Percentiles rank a stretch among this genome's conserved stretches.
These are phyloP conservation scores for Sporisorium exsertum DNA, from an alignment of 1,284 basidiomycete genomes.

Conservation along the genomic window DNA sequence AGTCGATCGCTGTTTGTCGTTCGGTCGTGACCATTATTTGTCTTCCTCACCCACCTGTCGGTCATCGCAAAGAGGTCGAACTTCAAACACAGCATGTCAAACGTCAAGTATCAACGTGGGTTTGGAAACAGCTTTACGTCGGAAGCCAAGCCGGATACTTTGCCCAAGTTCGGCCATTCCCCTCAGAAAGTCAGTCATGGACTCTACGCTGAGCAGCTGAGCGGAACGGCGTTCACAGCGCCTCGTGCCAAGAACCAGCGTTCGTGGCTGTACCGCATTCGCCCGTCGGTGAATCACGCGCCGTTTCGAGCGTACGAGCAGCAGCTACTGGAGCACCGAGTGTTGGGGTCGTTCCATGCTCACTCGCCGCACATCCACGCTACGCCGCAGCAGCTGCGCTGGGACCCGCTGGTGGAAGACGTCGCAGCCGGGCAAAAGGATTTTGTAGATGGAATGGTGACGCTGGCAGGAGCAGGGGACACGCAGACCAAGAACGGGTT, in stretches of 20 bases:
- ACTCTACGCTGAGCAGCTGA: constrained; percentile 77
- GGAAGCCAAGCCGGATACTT: constrained; percentile 73
- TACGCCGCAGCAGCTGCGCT: constrained; percentile 76
- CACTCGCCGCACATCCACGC: constrained; percentile 74
- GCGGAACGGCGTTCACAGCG: constrained; percentile 76
- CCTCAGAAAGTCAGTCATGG: constrained; percentile 77
- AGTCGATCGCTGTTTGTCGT: neutral
- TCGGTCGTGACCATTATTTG: neutral
- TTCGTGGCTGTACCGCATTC: constrained; percentile 72
- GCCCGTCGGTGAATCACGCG: constrained; percentile 78
- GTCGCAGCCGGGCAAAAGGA: constrained; percentile 71
- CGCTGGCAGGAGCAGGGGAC: constrained; percentile 77
- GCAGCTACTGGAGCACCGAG: constrained; percentile 73
- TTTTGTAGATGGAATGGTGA: constrained; percentile 77
- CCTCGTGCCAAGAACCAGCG: constrained; percentile 73
- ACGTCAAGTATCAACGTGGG: constrained; percentile 47
- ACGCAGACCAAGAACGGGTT: constrained; percentile 72
- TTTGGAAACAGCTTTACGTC: constrained; percentile 68
- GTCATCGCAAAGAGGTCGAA: neutral
- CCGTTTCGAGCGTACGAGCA: constrained; percentile 75
- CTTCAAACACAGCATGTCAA: constrained; percentile 7
- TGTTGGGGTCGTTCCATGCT: constrained; percentile 54
- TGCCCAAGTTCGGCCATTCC: constrained; percentile 75
- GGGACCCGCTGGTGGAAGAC: constrained; percentile 74
- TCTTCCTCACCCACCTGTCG: neutral